Conservation (phyloP, 768 basidiomycete species). For the Termitomyces sp. region DNA sequence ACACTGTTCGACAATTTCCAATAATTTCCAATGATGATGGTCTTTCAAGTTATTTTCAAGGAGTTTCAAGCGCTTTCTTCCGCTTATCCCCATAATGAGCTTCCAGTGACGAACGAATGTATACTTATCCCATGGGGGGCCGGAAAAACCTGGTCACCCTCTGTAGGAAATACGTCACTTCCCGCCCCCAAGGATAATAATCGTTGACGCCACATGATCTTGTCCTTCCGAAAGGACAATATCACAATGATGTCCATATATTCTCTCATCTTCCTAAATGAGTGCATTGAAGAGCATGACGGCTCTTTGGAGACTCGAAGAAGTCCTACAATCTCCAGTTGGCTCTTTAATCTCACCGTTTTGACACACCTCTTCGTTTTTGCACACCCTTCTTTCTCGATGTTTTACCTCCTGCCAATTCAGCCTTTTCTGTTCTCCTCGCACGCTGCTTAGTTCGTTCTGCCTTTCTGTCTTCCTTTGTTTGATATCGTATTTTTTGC, state of each 20-base stretch:
- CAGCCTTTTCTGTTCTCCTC: constrained; percentile 69
- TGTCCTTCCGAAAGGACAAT: too few relatives aligned
- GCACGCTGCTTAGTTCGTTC: constrained; percentile 61
- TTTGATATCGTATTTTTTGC: constrained; percentile 64
- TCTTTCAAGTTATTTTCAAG: too few relatives aligned
- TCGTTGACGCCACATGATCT: not conserved
- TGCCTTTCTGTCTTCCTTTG: constrained; percentile 58
- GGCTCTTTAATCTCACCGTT: constrained; percentile 7
- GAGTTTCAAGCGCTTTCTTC: too few relatives aligned
- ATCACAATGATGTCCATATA: not conserved
- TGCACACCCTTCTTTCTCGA: constrained; percentile 33
- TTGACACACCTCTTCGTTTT: constrained; percentile 19
- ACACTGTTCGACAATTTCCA: not conserved
- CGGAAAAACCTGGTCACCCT: not conserved
- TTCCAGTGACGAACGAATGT: too few relatives aligned
- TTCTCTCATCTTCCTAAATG: not conserved
- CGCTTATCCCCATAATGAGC: not conserved
- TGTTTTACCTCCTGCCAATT: constrained; percentile 63
- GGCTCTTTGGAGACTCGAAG: not conserved
- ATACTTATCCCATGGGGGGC: not conserved
- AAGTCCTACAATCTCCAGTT: not conserved
- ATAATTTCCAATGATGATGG: too few relatives aligned
- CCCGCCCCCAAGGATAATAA: not conserved
- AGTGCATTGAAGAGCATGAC: not conserved
- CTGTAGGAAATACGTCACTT: not conserved